Percentiles rank a stretch among this genome's conserved stretches.
phyloP scores from a whole-genome alignment of 345 rosid genomes.

The Pistacia atlantica region DNA sequence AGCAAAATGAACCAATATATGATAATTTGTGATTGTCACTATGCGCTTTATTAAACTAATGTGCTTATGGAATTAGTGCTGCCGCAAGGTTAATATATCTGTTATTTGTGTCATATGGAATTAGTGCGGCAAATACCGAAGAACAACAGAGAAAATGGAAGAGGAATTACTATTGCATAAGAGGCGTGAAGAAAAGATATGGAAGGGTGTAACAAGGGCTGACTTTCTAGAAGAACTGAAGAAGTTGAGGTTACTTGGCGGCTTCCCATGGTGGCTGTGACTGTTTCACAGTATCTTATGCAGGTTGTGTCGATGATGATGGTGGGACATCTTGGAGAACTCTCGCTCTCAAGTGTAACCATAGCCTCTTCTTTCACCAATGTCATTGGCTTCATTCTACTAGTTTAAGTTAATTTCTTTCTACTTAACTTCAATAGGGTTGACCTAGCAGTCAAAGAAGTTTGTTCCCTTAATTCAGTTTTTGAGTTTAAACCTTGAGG shows the following conservation, averaged over 20 bases:
- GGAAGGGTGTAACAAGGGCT: not conserved
- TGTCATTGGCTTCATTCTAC: conserved; percentile 30
- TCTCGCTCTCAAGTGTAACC: conserved; percentile 29
- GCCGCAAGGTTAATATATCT: too few species aligned
- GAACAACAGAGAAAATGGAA: conserved; percentile 2
- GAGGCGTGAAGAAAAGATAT: conserved; percentile 8
- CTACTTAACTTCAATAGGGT: too few species aligned
- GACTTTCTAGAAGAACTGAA: conserved; percentile 24
- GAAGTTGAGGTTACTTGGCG: conserved; percentile 29
- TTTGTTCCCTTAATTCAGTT: too few species aligned
- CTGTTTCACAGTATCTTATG: conserved; percentile 18
- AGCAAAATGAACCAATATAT: too few species aligned
- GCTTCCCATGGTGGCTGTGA: conserved; percentile 35
- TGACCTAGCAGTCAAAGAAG: too few species aligned
- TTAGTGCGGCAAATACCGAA: too few species aligned
- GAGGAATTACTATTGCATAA: not conserved
- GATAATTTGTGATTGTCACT: too few species aligned
- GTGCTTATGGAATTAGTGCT: too few species aligned
- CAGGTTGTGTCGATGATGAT: conserved; percentile 29
- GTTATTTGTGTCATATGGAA: too few species aligned
- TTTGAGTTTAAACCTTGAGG: too few species aligned
- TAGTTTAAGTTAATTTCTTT: not conserved
- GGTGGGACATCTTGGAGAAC: conserved; percentile 36
- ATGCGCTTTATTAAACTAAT: too few species aligned
- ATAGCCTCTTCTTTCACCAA: conserved; percentile 30